phyloP scores from a whole-genome alignment of 2,329 filamentous ascomycete genomes.

The Penicillium sp. region DNA sequence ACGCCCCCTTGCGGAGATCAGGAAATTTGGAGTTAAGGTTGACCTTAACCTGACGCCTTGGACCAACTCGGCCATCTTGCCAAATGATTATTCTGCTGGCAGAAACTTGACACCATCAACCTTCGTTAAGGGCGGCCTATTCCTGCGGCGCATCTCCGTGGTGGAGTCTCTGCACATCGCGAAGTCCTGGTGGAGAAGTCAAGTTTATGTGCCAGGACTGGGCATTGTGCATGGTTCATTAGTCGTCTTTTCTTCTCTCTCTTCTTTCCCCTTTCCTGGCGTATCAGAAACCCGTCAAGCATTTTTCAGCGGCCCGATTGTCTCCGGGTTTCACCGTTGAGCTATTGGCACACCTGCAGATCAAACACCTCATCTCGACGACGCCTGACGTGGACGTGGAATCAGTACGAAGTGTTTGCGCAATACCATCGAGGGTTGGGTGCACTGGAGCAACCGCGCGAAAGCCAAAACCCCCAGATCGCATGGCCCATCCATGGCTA shows the following conservation, averaged over 20 bases:
- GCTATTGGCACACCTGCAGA: not conserved
- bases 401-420: not conserved
- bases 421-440: slow-evolving; percentile 4
- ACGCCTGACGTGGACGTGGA: not conserved
- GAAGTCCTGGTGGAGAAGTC: too few relatives aligned
- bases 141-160: too few relatives aligned
- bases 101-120: too few relatives aligned
- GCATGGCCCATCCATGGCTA: slow-evolving; percentile 12
- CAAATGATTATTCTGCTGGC: too few relatives aligned
- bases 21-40: slow-evolving; percentile 29
- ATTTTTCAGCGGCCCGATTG: not conserved
- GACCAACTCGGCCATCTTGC: slow-evolving; percentile 40
- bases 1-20: slow-evolving; percentile 27
- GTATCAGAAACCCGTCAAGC: too few relatives aligned
- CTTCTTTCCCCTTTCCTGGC: too few relatives aligned
- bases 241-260: too few relatives aligned
- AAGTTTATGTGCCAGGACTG: too few relatives aligned
- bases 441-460: slow-evolving; percentile 4
- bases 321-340: slow-evolving; percentile 1
- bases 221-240: too few relatives aligned
- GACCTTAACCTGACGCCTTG: slow-evolving; percentile 39
- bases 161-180: too few relatives aligned
- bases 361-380: not conserved
- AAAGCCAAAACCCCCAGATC: slow-evolving; percentile 8
- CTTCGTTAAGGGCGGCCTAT: too few relatives aligned